Percentiles rank a stretch among this genome's conserved stretches.
Conservation (phyloP, 331 rosid genomes). For the Pyrus hybrid region DNA sequence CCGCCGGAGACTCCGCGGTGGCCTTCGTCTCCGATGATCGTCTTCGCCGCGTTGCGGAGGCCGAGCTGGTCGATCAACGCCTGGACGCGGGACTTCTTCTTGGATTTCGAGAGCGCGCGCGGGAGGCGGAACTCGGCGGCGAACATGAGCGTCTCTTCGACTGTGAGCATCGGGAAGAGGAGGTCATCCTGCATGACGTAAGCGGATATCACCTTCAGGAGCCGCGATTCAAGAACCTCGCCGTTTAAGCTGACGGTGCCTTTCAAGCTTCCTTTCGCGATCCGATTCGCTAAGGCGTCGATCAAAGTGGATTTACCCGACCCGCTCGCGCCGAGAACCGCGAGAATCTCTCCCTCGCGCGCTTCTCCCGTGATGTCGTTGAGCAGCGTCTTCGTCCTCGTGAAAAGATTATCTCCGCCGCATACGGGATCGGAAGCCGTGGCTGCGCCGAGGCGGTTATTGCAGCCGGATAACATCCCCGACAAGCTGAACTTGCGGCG, state of each 20-base stretch:
- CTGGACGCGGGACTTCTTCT: constrained; percentile 73
- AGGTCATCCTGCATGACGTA: constrained; percentile 97
- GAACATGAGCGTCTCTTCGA: constrained; percentile 85
- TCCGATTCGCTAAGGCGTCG: constrained; percentile 80
- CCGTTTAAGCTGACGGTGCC: constrained; percentile 76
- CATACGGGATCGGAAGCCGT: constrained; percentile 17
- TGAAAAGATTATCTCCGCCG: constrained; percentile 33
- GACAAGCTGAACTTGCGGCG: constrained; percentile 41
- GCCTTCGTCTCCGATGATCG: constrained; percentile 88
- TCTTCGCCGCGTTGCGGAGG: constrained; percentile 67
- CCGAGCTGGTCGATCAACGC: constrained; percentile 84
- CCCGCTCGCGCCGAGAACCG: constrained; percentile 92
- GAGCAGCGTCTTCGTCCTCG: constrained; percentile 50
- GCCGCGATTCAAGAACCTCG: constrained; percentile 61
- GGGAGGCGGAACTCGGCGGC: constrained; percentile 90
- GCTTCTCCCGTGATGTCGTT: constrained; percentile 86
- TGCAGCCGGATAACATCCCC: background rate
- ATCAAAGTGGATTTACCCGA: constrained; percentile 89
- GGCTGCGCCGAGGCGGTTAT: constrained; percentile 12
- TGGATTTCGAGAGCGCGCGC: constrained; percentile 55
- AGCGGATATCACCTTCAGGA: constrained; percentile 77
- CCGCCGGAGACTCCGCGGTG: constrained; percentile 98
- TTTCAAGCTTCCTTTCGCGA: constrained; percentile 79
- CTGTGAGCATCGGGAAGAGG: constrained; percentile 88
- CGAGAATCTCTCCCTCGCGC: constrained; percentile 78